Evolutionary conservation across 73 alveolate genomes (phyloP), one percentile per base, ranked within the genome.

Genomic region (Tetrahymena thermophila): DNA sequence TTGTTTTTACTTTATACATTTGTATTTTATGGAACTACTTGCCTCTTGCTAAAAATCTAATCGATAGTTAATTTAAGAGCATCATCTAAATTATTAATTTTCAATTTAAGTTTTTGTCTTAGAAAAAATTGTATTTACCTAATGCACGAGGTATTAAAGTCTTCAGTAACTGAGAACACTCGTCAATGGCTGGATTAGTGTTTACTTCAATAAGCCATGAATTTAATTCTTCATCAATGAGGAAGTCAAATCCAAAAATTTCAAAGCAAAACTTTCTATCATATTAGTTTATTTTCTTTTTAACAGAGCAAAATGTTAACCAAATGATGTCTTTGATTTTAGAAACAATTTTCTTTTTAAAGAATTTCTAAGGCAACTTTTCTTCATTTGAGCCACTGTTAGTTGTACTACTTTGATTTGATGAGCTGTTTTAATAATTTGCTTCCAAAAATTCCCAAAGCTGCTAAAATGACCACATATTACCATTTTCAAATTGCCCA

Each of bases 201-300:
- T 98, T 98, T 23, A 98, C 98, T 94, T 98, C 99, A 94, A 98
- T 98, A n/a, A 98, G 97, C 98, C 99, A 98, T 42, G 98, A 98
- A 84, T 96, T 97, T 58, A 98, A 97, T 83, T 98, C 96, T 50
- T 97, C 99, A 96, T 98, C 99, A 57, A 98, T 94, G 85, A 98
- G 96, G 96, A 98, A 98, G 96, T 98, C 99, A 96, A 97, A 98
- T 42, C 99, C 99, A 96, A 98, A 98, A 13, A 98, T 94, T 71
- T 98, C 99, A 97, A 98, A 98, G 96, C 99, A 98, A 56, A 94
- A 43, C 94, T 96, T 96, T 96, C 99, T 95, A 43, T 96, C 98
- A 37, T 93, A 43, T 89, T 97, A 97, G 85, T 97, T 95, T 55
- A 55, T 94, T 96, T 93, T 97, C 96, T 89, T 56, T 56, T 94